Percentiles rank a stretch among this genome's conserved stretches.
Evolutionary conservation across 2,329 filamentous ascomycete genomes (phyloP).

Genomic region (Blastomyces emzantsi): DNA sequence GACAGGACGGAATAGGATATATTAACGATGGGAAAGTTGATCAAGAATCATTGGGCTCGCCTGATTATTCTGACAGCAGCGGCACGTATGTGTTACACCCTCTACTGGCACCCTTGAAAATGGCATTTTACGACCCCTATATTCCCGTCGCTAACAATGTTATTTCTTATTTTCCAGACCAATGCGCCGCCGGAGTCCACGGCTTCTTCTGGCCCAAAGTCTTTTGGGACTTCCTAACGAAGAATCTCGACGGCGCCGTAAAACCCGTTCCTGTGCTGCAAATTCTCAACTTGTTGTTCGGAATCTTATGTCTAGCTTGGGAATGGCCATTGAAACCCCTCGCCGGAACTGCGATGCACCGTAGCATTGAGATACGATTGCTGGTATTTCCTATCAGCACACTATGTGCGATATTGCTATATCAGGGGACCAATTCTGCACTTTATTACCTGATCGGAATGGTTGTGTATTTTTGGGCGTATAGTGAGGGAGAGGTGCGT

Average conservation of each 20-base stretch:
- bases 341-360: conserved; percentile 69
- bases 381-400: conserved; percentile 71
- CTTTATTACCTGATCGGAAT: conserved; percentile 86
- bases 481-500: conserved; percentile 90
- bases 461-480: conserved; percentile 90
- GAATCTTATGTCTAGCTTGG: conserved; percentile 67
- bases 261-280: conserved; percentile 84
- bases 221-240: conserved; percentile 95
- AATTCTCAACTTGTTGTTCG: conserved; percentile 78
- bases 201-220: conserved; percentile 98
- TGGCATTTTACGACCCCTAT: background rate
- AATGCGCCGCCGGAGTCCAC: conserved; percentile 73
- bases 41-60: conserved; percentile 99
- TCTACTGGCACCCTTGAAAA: background rate
- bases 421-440: conserved; percentile 86
- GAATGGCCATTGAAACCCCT: conserved; percentile 81
- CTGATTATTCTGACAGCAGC: conserved; percentile 85
- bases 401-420: conserved; percentile 66
- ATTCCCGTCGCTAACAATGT: conserved; percentile 6
- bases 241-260: conserved; percentile 76
- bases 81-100: conserved; percentile 49
- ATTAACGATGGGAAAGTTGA: conserved; percentile 76
- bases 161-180: conserved; percentile 49
- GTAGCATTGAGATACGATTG: conserved; percentile 77
- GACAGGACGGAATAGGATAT: background rate